Conservation (phyloP, 2,329 filamentous ascomycete species). For the Cylindrodendrum hubeiense region DNA sequence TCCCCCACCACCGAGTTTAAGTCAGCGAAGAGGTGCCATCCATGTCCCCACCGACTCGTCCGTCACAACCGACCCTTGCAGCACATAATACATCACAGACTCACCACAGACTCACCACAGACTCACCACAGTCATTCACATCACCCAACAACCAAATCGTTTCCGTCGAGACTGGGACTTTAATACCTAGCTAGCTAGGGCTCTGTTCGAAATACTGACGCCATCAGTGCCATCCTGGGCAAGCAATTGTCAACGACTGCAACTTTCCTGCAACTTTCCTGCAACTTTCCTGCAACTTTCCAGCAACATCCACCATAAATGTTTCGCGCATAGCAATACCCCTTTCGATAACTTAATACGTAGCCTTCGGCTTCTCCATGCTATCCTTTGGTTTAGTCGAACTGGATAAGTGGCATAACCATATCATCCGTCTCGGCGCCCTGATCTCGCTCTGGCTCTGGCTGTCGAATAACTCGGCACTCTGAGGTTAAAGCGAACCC, state of each 20-base stretch:
- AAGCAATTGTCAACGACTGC: background rate
- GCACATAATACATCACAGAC: no score
- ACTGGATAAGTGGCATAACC: background rate
- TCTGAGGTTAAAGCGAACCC: background rate
- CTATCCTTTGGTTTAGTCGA: background rate
- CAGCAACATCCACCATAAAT: background rate
- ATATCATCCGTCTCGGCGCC: background rate
- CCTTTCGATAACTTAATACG: background rate
- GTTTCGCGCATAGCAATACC: background rate
- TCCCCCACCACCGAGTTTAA: slow-evolving; percentile 8
- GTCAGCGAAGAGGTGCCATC: background rate
- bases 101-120: no score
- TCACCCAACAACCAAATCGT: background rate
- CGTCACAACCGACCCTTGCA: background rate
- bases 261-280: background rate
- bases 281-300: background rate
- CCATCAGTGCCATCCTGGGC: background rate
- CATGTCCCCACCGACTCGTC: background rate
- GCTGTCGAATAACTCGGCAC: background rate
- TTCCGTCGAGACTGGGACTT: background rate
- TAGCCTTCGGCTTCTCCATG: background rate
- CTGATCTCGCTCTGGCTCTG: background rate
- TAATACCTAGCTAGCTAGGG: background rate
- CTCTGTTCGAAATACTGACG: background rate
- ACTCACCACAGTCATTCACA: background rate